Evolutionary conservation across 2,329 filamentous ascomycete species (phyloP).

Genomic region (Chrysoporthe puriensis): DNA sequence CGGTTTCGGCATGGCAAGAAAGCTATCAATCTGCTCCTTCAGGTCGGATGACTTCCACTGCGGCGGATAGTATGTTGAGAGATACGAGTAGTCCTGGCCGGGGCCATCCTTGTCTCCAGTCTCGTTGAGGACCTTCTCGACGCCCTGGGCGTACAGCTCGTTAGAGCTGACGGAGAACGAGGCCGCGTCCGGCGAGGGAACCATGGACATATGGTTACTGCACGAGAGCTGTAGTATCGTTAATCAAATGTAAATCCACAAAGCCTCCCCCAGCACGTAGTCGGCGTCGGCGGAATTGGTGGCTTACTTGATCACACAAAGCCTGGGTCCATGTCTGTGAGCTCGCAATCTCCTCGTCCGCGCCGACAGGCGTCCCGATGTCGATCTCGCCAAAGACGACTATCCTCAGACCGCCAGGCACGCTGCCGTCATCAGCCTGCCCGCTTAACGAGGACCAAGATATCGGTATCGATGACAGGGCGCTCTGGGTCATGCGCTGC

Average conservation of each 20-base stretch:
- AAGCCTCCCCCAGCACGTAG: background rate
- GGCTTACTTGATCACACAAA: conserved; percentile 51
- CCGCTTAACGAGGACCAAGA: conserved; percentile 26
- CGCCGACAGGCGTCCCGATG: conserved; percentile 42
- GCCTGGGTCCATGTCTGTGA: conserved; percentile 50
- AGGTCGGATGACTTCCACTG: conserved; percentile 46
- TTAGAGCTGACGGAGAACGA: conserved; percentile 62
- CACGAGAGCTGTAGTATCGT: conserved; percentile 47
- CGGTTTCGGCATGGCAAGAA: conserved; percentile 46
- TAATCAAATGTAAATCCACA: background rate
- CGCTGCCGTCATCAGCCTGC: conserved; percentile 11
- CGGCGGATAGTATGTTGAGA: conserved; percentile 48
- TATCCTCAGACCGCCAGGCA: conserved; percentile 46
- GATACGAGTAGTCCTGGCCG: conserved; percentile 49
- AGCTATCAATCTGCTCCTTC: conserved; percentile 47
- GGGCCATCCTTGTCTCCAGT: conserved; percentile 40
- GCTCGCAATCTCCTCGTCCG: conserved; percentile 28
- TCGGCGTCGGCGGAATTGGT: background rate
- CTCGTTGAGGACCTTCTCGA: conserved; percentile 40
- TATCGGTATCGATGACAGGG: conserved; percentile 27
- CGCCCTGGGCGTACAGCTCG: conserved; percentile 52
- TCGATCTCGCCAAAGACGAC: conserved; percentile 59
- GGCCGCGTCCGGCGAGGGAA: conserved; percentile 49
- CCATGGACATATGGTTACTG: conserved; percentile 49
- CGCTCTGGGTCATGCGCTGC: conserved; percentile 29